Evolutionary conservation across 139 green algal genomes (phyloP).

Genomic region (Micractinium sp.): DNA sequence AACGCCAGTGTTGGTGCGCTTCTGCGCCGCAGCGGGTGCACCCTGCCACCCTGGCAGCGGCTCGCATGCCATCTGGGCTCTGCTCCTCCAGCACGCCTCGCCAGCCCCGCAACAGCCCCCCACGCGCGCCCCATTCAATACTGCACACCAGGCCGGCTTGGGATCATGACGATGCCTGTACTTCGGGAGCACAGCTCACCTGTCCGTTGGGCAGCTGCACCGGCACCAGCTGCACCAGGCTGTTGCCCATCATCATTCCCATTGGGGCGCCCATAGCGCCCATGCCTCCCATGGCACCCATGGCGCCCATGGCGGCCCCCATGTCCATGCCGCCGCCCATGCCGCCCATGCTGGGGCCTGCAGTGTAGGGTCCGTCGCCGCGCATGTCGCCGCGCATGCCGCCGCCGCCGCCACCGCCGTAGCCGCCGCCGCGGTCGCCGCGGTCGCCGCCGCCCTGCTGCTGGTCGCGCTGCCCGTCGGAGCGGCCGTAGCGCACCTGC

Average conservation of each 20-base stretch:
- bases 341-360: background rate
- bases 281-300: constrained; percentile 18
- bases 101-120: too few relatives aligned
- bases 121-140: too few relatives aligned
- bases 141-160: too few relatives aligned
- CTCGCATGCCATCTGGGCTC: too few relatives aligned
- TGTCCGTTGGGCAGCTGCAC: constrained; percentile 67
- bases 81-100: too few relatives aligned
- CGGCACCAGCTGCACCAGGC: constrained; percentile 53
- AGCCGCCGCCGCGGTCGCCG: background rate
- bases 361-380: background rate
- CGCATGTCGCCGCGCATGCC: background rate
- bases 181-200: constrained; percentile 33
- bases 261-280: background rate
- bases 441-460: constrained; percentile 5
- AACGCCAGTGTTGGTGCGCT: too few relatives aligned
- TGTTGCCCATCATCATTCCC: constrained; percentile 35
- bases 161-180: too few relatives aligned
- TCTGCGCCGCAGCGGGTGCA: too few relatives aligned
- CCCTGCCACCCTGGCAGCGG: too few relatives aligned
- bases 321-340: constrained; percentile 4
- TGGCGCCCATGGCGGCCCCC: background rate
- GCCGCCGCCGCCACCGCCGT: background rate
- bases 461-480: background rate
- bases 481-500: constrained; percentile 39